Conservation (phyloP, 1,284 basidiomycete genomes). For the Psilocybe mexicana region DNA sequence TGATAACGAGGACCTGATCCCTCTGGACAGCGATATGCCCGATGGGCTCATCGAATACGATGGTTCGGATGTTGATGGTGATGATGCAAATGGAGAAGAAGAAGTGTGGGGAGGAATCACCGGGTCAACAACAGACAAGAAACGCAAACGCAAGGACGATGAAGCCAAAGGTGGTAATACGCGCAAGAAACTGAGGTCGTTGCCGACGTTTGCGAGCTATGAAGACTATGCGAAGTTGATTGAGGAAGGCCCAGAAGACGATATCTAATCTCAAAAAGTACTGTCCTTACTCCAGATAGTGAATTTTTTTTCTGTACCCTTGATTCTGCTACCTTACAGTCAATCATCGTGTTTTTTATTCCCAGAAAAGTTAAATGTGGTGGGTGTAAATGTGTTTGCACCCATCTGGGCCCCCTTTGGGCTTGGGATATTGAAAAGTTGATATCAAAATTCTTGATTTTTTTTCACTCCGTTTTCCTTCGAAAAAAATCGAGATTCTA, state of each 20-base stretch:
- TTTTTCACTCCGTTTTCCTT: no score
- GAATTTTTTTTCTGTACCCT: no score
- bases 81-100: conserved; percentile 44
- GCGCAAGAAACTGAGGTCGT: conserved; percentile 71
- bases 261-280: conserved; percentile 40
- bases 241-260: conserved; percentile 79
- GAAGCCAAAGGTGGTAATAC: conserved; percentile 45
- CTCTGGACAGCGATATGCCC: conserved; percentile 54
- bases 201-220: conserved; percentile 92
- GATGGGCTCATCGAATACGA: conserved; percentile 62
- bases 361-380: no score
- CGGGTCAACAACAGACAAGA: conserved; percentile 30
- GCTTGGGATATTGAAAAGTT: no score
- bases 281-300: neutral
- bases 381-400: no score
- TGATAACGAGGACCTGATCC: conserved; percentile 66
- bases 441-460: no score
- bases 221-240: conserved; percentile 96
- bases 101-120: conserved; percentile 57
- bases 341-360: no score
- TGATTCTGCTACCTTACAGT: no score
- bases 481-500: no score
- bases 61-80: conserved; percentile 47
- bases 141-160: conserved; percentile 51
- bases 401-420: no score